Conservation (phyloP, 805 yeast genomes). For the Kazachstania martiniae region DNA sequence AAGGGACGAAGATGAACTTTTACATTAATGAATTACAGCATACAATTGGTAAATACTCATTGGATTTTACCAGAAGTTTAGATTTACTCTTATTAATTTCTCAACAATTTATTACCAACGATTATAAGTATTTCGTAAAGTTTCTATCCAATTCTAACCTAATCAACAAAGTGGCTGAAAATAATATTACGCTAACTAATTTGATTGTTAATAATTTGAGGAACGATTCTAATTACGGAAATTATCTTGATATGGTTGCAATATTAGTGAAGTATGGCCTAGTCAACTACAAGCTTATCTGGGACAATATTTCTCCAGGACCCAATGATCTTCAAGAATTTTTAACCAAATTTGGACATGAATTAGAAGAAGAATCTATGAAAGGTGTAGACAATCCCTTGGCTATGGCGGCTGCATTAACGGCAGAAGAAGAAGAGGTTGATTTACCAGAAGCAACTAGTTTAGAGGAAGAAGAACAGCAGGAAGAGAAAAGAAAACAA, state of each 20-base stretch:
- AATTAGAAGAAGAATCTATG: conserved; percentile 44
- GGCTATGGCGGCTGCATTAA: conserved; percentile 79
- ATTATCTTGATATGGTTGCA: conserved; percentile 38
- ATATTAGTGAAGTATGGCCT: conserved; percentile 56
- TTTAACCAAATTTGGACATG: conserved; percentile 35
- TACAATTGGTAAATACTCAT: conserved; percentile 60
- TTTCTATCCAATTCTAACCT: conserved; percentile 47
- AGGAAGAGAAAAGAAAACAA: conserved; percentile 2
- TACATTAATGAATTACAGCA: conserved; percentile 40
- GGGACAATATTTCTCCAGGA: conserved; percentile 43
- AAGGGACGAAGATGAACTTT: conserved; percentile 32
- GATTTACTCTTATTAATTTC: conserved; percentile 51
- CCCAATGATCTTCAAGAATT: conserved; percentile 36
- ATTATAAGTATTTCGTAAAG: conserved; percentile 37
- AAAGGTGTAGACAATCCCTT: conserved; percentile 65
- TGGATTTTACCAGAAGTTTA: conserved; percentile 63
- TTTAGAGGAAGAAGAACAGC: not conserved
- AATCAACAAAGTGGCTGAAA: conserved; percentile 34
- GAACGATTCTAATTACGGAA: conserved; percentile 6
- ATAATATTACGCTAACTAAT: conserved; percentile 44
- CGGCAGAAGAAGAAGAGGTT: conserved; percentile 44
- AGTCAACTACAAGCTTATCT: conserved; percentile 51
- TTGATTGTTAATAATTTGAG: conserved; percentile 37
- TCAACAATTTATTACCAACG: conserved; percentile 33
- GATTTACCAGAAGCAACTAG: conserved; percentile 2